Conservation (phyloP, 78 protist genomes). For the Dictyostelium brefeldianum region DNA sequence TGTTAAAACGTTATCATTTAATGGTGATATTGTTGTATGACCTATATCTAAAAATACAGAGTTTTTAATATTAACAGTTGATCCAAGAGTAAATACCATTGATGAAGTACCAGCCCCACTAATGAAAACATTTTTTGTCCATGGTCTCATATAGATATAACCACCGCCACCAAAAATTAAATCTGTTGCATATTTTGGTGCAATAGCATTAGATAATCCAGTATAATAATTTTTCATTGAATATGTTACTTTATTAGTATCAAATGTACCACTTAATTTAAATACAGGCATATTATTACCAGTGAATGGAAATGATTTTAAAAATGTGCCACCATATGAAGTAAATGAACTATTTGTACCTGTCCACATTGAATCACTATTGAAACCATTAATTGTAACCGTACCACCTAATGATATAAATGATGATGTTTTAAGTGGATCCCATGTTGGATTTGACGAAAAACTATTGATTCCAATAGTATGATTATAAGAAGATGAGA, state of each 20-base stretch:
- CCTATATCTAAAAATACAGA: background rate
- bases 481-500: too few species aligned
- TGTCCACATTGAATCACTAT: background rate
- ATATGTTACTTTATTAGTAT: too few species aligned
- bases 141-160: background rate
- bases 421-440: background rate
- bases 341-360: background rate
- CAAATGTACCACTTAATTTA: background rate
- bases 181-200: background rate
- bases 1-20: background rate
- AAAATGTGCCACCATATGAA: background rate
- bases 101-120: background rate
- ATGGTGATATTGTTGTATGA: background rate
- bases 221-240: background rate
- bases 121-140: background rate
- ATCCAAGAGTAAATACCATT: background rate
- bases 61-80: background rate
- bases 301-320: background rate
- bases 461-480: too few species aligned
- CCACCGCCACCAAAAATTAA: background rate
- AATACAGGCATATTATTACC: background rate
- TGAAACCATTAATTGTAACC: background rate
- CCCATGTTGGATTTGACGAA: background rate
- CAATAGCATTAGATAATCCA: too few species aligned
- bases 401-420: background rate